phyloP scores from a whole-genome alignment of 1,284 basidiomycete species.

The Rhodotorula glutinis region DNA sequence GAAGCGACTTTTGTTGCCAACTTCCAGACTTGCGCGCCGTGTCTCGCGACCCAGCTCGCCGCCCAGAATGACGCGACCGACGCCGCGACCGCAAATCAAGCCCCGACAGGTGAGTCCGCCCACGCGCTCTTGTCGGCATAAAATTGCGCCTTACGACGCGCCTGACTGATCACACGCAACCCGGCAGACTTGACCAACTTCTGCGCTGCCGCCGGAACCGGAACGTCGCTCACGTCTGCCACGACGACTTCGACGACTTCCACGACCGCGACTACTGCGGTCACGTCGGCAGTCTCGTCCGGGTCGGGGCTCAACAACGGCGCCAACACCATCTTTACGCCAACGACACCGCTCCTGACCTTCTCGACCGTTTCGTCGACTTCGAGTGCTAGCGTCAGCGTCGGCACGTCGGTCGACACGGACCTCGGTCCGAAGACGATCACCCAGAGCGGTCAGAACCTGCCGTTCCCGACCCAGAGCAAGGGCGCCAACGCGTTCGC shows the following conservation, averaged over 20 bases:
- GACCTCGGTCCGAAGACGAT: background rate
- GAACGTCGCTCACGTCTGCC: background rate
- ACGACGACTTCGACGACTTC: background rate
- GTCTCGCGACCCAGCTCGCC: slow-evolving; percentile 3
- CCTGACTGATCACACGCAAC: too few relatives aligned
- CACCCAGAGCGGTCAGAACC: background rate
- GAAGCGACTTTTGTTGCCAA: slow-evolving; percentile 6
- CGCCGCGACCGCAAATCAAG: slow-evolving; percentile 5
- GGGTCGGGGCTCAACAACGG: background rate
- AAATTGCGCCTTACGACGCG: too few relatives aligned
- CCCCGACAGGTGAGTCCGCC: slow-evolving; percentile 6
- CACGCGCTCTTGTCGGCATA: too few relatives aligned
- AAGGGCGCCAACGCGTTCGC: slow-evolving; percentile 15
- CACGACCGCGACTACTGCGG: background rate
- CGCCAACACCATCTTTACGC: background rate
- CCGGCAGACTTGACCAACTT: slow-evolving; percentile 11
- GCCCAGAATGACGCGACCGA: slow-evolving; percentile 1
- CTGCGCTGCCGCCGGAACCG: slow-evolving; percentile 9
- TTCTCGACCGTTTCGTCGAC: background rate
- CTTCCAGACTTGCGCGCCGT: slow-evolving; percentile 7
- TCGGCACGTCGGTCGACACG: background rate
- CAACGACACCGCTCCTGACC: background rate
- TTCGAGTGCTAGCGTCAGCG: background rate
- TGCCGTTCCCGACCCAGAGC: slow-evolving; percentile 15
- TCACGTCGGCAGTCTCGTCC: background rate